Conservation (phyloP, 2,329 filamentous ascomycete species). For the Hymenoscyphus scutula region DNA sequence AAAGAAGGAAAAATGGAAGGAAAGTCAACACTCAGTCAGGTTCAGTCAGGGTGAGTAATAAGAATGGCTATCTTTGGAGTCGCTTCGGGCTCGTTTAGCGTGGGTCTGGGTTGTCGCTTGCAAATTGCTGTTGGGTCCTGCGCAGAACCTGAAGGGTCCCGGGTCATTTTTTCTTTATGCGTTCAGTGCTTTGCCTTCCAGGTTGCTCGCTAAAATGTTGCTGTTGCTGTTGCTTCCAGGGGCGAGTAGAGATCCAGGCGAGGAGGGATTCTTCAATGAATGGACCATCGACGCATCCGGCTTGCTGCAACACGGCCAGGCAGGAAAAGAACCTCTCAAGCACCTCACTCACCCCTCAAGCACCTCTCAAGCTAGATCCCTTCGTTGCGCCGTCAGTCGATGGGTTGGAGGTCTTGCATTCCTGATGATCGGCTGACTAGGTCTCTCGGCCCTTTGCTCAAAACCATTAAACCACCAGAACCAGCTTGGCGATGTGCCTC, state of each 20-base stretch:
- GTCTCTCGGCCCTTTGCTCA: neutral
- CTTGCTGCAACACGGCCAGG: neutral
- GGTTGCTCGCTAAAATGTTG: no score
- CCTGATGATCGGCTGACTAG: constrained; percentile 11
- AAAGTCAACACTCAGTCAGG: neutral
- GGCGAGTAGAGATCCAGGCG: neutral
- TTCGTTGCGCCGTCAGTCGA: neutral
- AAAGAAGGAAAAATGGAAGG: neutral
- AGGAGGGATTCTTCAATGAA: neutral
- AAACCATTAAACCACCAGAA: neutral
- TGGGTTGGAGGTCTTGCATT: constrained; percentile 7
- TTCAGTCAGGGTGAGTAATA: no score
- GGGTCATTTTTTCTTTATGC: no score
- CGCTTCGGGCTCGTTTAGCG: neutral
- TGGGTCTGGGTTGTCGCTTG: neutral
- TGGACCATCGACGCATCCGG: constrained; percentile 3
- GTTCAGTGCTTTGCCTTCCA: no score
- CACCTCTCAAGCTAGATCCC: no score
- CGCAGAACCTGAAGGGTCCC: no score
- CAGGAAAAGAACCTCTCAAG: neutral
- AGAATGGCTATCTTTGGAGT: neutral
- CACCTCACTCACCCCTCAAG: no score
- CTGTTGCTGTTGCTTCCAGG: constrained; percentile 1
- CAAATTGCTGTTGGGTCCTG: no score
- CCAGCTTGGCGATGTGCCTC: neutral